These are phyloP conservation scores for Pluteus cervinus DNA, from an alignment of 768 basidiomycete genomes.

Conservation along the genomic window DNA sequence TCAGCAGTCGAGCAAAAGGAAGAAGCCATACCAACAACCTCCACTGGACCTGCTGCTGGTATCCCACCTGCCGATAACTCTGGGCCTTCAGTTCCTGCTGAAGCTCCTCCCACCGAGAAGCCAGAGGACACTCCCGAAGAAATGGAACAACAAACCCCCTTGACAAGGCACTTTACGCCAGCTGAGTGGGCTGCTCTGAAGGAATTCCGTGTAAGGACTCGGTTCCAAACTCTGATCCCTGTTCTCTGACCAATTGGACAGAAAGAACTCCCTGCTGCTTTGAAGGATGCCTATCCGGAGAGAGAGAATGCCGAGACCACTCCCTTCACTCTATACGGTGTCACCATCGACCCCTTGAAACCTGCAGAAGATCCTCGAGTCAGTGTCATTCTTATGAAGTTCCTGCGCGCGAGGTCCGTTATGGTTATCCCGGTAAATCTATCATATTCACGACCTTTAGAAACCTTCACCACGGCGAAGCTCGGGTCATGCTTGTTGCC, in stretches of 20 bases:
- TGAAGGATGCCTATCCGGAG: constrained; percentile 55
- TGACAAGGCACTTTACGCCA: constrained; percentile 65
- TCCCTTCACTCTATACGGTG: constrained; percentile 65
- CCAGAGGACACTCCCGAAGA: constrained; percentile 13
- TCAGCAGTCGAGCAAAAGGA: no score
- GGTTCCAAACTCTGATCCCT: neutral
- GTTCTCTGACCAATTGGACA: constrained; percentile 10
- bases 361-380: constrained; percentile 53
- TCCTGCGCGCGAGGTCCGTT: constrained; percentile 66
- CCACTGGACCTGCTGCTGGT: no score
- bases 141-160: constrained; percentile 58
- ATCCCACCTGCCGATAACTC: no score
- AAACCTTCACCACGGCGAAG: constrained; percentile 46
- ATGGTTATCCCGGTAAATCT: neutral
- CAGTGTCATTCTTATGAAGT: constrained; percentile 78
- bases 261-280: constrained; percentile 43
- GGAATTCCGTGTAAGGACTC: constrained; percentile 52
- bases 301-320: constrained; percentile 49
- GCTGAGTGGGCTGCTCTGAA: constrained; percentile 69
- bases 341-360: constrained; percentile 53
- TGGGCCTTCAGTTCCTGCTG: no score
- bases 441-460: constrained; percentile 20
- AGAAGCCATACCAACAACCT: no score
- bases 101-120: no score
- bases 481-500: constrained; percentile 58